Percentiles rank a stretch among this genome's conserved stretches.
Evolutionary conservation across 169 alveolate genomes (phyloP).

Genomic region (Perkinsus olseni): DNA sequence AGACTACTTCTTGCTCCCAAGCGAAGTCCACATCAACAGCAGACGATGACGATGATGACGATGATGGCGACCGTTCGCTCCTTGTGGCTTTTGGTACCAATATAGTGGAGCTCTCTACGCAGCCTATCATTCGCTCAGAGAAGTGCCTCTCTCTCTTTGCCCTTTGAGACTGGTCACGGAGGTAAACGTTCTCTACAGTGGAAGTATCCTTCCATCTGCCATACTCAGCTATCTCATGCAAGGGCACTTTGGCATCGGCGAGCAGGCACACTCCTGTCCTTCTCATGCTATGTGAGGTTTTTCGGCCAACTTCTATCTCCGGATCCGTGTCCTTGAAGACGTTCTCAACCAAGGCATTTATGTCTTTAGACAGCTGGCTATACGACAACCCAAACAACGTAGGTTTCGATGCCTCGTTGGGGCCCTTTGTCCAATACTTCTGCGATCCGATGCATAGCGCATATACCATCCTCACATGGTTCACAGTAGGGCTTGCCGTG

Average conservation of each 20-base stretch:
- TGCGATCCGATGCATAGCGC: neutral
- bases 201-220: neutral
- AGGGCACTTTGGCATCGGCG: neutral
- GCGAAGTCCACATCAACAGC: no score
- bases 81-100: no score
- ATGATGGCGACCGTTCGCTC: no score
- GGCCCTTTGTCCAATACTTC: neutral
- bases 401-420: neutral
- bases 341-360: neutral
- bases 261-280: neutral
- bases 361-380: neutral
- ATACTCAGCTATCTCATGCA: neutral
- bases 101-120: neutral
- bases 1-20: no score
- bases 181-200: neutral
- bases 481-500: neutral
- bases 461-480: neutral
- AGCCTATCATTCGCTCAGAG: neutral
- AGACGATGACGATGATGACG: no score
- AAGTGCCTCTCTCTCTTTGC: neutral
- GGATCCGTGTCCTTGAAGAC: neutral
- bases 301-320: neutral
- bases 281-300: neutral
- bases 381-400: neutral
- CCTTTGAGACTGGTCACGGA: neutral